Base-by-base conservation (phyloP, 2,329 filamentous ascomycete genomes). In the Penicillium sp. region DNA sequence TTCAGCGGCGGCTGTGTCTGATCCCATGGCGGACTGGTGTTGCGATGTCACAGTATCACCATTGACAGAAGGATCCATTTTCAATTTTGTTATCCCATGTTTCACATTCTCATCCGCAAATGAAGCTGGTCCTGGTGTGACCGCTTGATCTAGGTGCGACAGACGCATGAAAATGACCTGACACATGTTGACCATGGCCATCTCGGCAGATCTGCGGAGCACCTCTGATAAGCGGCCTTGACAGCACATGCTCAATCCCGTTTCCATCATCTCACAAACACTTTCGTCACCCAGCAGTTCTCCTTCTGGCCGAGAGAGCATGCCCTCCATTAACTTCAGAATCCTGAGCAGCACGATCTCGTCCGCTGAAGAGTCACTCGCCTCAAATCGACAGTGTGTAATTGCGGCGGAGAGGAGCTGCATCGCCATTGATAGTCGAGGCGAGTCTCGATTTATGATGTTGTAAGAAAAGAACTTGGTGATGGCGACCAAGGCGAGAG, bases 231-330 rank as follows among this genome's bases (percentile, higher is more conserved):
- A 85, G 50, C 93, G 85, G 50, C 89, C 85, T 67, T 97, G 92
- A 58, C 93, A 99, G 77, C 94, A 99, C 79, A 99, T 97, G 67
- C 91, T 96, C 60, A 99, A 75, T 1, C 93, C 94, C 1, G 91
- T 93, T 70, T 96, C 94, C 93, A 99, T 97, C 91, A 99, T 97
- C 70, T 96, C 91, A 70, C 95, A 99, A 10, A 99, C 91, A 68
- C 93, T 97, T 75, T 97, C 93, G 65, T 99, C 94, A 53, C 93
- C 95, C n/a, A 99, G 78, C 10, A 97, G 84, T 60, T 95, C 88
- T 34, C 94, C 94, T 28, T 93, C 91, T 0, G 92, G 90, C 0
- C 94, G 90, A 15, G 92, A 95, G 65, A 99, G 87, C 88, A 99
- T 96, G 66, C 91, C 89, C 73, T 99, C 94, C 94, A 99, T 99